Evolutionary conservation across 2,329 filamentous ascomycete species (phyloP), one percentile per base, ranked within the genome.

Genomic region (Microcyclospora tardicrescens): DNA sequence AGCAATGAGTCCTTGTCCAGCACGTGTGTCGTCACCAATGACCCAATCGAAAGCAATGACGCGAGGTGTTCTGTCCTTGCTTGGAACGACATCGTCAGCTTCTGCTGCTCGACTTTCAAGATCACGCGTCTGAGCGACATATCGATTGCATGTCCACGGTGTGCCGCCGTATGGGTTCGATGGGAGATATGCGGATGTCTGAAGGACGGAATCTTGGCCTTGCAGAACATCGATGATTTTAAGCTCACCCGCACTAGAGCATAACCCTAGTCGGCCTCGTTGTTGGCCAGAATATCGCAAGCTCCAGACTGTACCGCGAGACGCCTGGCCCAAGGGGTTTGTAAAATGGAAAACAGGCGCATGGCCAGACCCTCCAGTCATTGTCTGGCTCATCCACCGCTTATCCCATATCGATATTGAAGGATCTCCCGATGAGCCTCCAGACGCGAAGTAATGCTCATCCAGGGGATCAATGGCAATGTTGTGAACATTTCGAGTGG

Each of bases 361-460:
- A 24, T 24, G 19, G 19, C 19, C 19, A 24, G 19, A 24, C 19
- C 19, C 19, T 24, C 19, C 19, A 24, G 19, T 5, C 19, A 24
- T 24, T 24, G 19, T 46, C 15, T 46, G 43, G 10, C 49, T 39
- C 3, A 61, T 58, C 51, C 63, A 68, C 5, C 83, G 77, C 16
- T 79, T 75, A 54, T 89, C 83, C 83, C 83, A 89, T 27, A 89
- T 70, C 57, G 81, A 78, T 37, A 89, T 69, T 6, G 77, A 76
- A 0, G 83, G 79, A 36, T 84, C 78, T 42, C 84, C 81, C 10
- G 84, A 64, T 2, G 80, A 79, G 1, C 67, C 67, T 11, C 82
- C 84, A 1, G 84, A 87, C 1, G 84, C 78, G 61, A 91, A 89
- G 59, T 86, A 89, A 50, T 91, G 86, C 47, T 80, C 76, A 50